Evolutionary conservation across 192 early-diverging fungal genomes (phyloP).

Genomic region (Pilaira anomala): DNA sequence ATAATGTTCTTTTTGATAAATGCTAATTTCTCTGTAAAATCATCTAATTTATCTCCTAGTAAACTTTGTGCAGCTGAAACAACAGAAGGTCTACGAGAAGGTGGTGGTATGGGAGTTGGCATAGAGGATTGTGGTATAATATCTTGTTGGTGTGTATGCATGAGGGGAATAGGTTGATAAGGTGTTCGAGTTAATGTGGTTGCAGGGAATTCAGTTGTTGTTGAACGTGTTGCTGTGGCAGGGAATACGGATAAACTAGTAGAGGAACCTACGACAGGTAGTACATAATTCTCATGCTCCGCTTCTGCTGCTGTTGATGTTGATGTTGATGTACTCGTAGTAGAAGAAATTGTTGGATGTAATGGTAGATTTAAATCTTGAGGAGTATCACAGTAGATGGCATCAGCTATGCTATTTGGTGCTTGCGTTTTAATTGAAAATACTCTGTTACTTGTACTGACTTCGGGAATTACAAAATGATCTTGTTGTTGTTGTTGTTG

Average conservation of each 20-base stretch:
- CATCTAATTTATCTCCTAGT: slow-evolving; percentile 35
- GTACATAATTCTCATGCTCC: neutral
- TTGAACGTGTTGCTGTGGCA: neutral
- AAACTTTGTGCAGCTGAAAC: slow-evolving; percentile 29
- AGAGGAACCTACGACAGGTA: neutral
- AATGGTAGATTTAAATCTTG: neutral
- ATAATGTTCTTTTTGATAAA: slow-evolving; percentile 40
- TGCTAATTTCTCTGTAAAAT: slow-evolving; percentile 37
- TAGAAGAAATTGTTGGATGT: neutral
- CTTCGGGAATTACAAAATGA: neutral
- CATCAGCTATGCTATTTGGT: no score
- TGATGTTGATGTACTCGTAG: neutral
- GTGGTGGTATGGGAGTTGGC: neutral
- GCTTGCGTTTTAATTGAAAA: neutral
- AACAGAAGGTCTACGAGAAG: slow-evolving; percentile 21
- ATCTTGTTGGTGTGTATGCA: neutral
- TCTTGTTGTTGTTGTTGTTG: neutral
- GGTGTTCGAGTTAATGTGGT: neutral
- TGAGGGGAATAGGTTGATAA: slow-evolving; percentile 6
- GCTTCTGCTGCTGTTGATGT: no score
- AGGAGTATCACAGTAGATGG: no score
- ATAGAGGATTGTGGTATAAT: neutral
- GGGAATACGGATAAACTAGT: neutral
- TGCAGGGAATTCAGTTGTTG: neutral
- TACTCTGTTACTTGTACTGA: neutral